Base-by-base conservation (phyloP, 768 basidiomycete species). In the Xanthoconium stramineum region DNA sequence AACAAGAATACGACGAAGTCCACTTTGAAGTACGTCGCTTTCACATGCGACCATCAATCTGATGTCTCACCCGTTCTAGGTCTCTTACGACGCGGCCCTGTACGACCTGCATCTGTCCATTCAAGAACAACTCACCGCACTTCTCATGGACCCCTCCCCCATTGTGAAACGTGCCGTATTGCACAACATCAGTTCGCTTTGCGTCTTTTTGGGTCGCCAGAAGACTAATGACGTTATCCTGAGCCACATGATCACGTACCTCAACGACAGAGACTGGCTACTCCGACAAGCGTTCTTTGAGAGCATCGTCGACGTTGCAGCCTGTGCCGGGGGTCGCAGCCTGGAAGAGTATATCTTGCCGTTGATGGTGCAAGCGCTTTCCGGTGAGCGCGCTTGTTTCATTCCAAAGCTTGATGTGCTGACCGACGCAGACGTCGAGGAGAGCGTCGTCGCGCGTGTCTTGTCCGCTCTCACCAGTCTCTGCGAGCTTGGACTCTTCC, bases 261-360 rank as follows among this genome's bases (percentile, higher is more conserved):
- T 89, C 57, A 94, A 96, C 64, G 92, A 96, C 65, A 79, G 91
- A 17, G 95, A 98, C 69, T 98, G 97, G 96, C 73, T 89, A 15
- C 73, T 98, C 50, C 82, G 97, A 3, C 84, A 86, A 64, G 91
- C 91, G 0, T 99, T 98, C 72, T 97, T 98, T 65, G 94, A 96
- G 68, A 90, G 90, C 57, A 93, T 97, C 30, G 92, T 98, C 19
- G 94, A 93, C 58, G 94, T 99, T 1, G 95, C 95, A 6, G 91
- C 90, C 0, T 96, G 92, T 73, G 92, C 95, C 4, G 95, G 95
- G 1, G 88, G 90, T 32, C 77, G 88, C 55, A 95, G 92, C 61
- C 68, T 98, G 63, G 97, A 98, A 66, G 94, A 98, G 64, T 98
- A 98, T 64, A 96, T 98, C 50, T 68, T 97, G n/a, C 97, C 97